These are phyloP conservation scores for Mycena albidolilacea DNA, from an alignment of 768 basidiomycete genomes.

Conservation along the genomic window DNA sequence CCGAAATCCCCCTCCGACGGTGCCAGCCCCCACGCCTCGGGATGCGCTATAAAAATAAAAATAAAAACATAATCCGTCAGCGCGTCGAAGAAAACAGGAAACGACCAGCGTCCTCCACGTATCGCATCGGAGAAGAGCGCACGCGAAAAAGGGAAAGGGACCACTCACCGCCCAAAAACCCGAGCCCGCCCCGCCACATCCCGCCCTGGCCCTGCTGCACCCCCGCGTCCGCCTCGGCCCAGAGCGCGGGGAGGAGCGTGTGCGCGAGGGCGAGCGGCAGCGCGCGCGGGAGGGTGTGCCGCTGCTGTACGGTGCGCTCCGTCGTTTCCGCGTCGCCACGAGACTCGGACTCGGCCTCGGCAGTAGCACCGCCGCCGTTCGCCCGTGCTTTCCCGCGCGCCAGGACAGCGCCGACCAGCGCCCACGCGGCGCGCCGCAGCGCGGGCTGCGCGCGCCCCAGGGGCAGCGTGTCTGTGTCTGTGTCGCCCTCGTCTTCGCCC, in stretches of 20 bases:
- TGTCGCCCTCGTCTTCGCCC: neutral
- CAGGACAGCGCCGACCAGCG: slow-evolving; percentile 46
- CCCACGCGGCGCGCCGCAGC: slow-evolving; percentile 71
- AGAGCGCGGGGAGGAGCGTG: slow-evolving; percentile 75
- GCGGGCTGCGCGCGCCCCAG: slow-evolving; percentile 67
- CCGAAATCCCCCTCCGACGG: neutral
- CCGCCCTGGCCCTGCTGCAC: slow-evolving; percentile 64
- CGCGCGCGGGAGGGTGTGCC: slow-evolving; percentile 40
- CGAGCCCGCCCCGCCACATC: slow-evolving; percentile 81
- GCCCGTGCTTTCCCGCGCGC: slow-evolving; percentile 14
- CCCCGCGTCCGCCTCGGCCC: slow-evolving; percentile 76
- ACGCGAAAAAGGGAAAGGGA: too few relatives aligned
- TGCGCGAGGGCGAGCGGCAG: slow-evolving; percentile 66
- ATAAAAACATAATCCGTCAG: neutral
- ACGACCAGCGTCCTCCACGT: too few relatives aligned
- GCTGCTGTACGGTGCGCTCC: neutral
- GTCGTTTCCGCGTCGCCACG: too few relatives aligned
- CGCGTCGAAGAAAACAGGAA: too few relatives aligned
- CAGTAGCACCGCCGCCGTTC: too few relatives aligned
- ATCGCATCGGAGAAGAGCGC: neutral
- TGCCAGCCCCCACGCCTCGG: neutral
- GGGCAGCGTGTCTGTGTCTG: slow-evolving; percentile 26
- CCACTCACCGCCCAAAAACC: slow-evolving; percentile 77
- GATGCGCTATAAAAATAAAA: neutral
- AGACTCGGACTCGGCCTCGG: too few relatives aligned